phyloP scores from a whole-genome alignment of 2,329 filamentous ascomycete species.

The Phialocephala sp. region DNA sequence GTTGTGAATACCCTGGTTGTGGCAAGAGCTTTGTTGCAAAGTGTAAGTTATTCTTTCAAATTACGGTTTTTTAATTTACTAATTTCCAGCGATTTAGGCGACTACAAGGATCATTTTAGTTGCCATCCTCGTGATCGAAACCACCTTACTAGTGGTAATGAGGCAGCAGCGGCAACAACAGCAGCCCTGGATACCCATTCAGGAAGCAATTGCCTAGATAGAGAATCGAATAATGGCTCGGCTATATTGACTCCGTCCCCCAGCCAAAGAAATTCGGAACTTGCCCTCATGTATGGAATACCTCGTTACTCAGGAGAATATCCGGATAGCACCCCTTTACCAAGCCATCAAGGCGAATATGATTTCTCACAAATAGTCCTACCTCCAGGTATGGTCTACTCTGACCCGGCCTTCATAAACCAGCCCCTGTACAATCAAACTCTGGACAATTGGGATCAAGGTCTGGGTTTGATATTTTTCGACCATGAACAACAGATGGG shows the following conservation, averaged over 20 bases:
- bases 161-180: constrained; percentile 86
- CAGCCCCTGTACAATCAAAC: constrained; percentile 72
- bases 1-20: too few species aligned
- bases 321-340: constrained; percentile 77
- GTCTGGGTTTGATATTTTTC: too few species aligned
- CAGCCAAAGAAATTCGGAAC: constrained; percentile 73
- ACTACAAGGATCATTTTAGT: constrained; percentile 98
- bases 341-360: constrained; percentile 75
- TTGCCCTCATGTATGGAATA: constrained; percentile 71
- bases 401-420: constrained; percentile 75
- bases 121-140: constrained; percentile 94
- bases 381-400: constrained; percentile 76
- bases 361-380: constrained; percentile 61
- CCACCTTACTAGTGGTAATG: constrained; percentile 94
- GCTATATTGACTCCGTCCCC: too few species aligned
- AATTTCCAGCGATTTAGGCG: constrained; percentile 95
- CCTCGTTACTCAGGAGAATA: constrained; percentile 63
- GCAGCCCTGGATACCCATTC: constrained; percentile 71
- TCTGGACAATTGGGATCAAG: too few species aligned
- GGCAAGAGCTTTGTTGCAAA: too few species aligned
- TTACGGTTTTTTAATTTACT: constrained; percentile 93
- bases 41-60: too few species aligned
- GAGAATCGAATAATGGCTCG: too few species aligned
- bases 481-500: too few species aligned
- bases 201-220: constrained; percentile 62